A percentile compares a stretch with the other conserved stretches of the same genome.
phyloP scores from a whole-genome alignment of 129 eudicot genomes.

The Apium graveolens region DNA sequence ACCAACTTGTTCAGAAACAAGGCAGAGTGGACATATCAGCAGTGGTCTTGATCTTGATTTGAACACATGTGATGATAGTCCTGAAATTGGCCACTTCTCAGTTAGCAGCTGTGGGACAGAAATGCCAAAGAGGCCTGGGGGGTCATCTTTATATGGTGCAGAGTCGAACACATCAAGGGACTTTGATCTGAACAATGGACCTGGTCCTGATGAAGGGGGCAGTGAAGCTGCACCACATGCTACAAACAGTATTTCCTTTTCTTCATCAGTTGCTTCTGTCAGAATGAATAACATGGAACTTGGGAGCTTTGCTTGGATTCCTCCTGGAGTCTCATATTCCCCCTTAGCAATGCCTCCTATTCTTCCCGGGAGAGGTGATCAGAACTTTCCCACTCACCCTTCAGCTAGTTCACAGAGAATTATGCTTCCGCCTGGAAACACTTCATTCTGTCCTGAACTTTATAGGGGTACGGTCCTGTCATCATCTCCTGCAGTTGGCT shows the following conservation, averaged over 20 bases:
- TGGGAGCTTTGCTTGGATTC: slow-evolving; percentile 56
- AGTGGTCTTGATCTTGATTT: slow-evolving; percentile 65
- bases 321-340: slow-evolving; percentile 47
- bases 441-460: slow-evolving; percentile 44
- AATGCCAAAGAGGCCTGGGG: slow-evolving; percentile 19
- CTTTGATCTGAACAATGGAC: slow-evolving; percentile 70
- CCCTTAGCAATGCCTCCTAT: slow-evolving; percentile 47
- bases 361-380: slow-evolving; percentile 48
- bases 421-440: slow-evolving; percentile 32
- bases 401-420: slow-evolving; percentile 44
- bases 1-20: neutral
- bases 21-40: slow-evolving; percentile 8
- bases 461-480: slow-evolving; percentile 65
- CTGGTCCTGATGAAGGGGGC: slow-evolving; percentile 52
- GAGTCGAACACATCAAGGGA: slow-evolving; percentile 39
- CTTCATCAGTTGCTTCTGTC: slow-evolving; percentile 31
- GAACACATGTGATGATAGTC: slow-evolving; percentile 61
- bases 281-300: slow-evolving; percentile 49
- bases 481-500: slow-evolving; percentile 78
- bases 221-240: slow-evolving; percentile 20
- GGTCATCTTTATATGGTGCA: slow-evolving; percentile 22
- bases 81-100: slow-evolving; percentile 45
- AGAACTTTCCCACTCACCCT: slow-evolving; percentile 36
- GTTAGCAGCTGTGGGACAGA: slow-evolving; percentile 24
- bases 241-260: slow-evolving; percentile 24